Evolutionary conservation across 2,329 filamentous ascomycete genomes (phyloP), one percentile per base, ranked within the genome.

Genomic region (Pseudogymnoascus pannorum): DNA sequence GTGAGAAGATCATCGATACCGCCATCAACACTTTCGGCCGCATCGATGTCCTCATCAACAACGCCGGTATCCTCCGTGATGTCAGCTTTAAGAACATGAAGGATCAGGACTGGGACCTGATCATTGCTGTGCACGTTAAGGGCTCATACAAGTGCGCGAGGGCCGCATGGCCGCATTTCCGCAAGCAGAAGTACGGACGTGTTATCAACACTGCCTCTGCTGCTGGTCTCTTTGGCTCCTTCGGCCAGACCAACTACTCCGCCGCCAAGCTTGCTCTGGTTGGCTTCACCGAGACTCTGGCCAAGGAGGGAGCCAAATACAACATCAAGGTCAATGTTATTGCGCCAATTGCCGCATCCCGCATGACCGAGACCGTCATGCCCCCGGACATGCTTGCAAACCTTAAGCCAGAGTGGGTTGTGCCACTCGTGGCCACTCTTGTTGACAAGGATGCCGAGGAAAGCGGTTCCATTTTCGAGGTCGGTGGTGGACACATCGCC

Each of bases 61-160:
- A 97, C 74, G 94, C 94, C 64, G 93, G 94, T 72, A 97, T 97
- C 57, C 67, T 73, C n/a, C 88, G 93, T 64, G 92, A 97, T 78
- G 76, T 97, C 73, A 93, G 90, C 82, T 97, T 99, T 81, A 96
- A 96, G 84, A 97, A 97, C 79, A 95, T 97, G 85, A 94, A 88
- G 75, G 94, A 99, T 75, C 78, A 88, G 73, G 94, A 99, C 76
- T 99, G 94, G 94, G 93, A 99, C 74, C 79, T 97, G 68, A 89
- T 97, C 74, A 90, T 93, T 77, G 88, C 86, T 74, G 93, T 97
- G 62, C 93, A 99, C 77, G 87, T 97, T 70, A 89, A 86, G 73
- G 94, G 94, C 69, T 88, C 92, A 71, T 99, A 96, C 83, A 97
- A 96, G 85, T 96, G 91, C 75, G 84, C 94, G 64, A 87, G 87